Percentiles rank a stretch among this genome's conserved stretches.
Evolutionary conservation across 2,329 filamentous ascomycete genomes (phyloP).

Genomic region (Emergomyces pasteurianus): DNA sequence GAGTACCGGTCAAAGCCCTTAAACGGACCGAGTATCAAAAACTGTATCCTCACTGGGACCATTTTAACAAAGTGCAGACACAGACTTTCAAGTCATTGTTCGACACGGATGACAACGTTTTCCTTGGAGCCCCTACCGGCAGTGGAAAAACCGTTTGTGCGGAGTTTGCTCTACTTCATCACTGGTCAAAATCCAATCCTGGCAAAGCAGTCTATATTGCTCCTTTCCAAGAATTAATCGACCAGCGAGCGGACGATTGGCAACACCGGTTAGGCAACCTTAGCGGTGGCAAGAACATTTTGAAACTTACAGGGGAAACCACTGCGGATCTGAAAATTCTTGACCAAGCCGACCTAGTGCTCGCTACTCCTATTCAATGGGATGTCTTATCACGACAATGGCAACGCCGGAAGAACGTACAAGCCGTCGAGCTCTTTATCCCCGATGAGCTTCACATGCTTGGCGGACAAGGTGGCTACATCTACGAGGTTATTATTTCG

Average conservation of each 20-base stretch:
- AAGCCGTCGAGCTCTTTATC: slow-evolving; percentile 80
- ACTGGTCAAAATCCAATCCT: slow-evolving; percentile 62
- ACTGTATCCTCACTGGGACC: slow-evolving; percentile 70
- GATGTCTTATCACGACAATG: slow-evolving; percentile 91
- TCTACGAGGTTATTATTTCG: slow-evolving; percentile 95
- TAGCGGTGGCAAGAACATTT: slow-evolving; percentile 73
- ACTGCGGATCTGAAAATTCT: slow-evolving; percentile 81
- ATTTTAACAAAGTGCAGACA: slow-evolving; percentile 96
- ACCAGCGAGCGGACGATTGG: slow-evolving; percentile 75
- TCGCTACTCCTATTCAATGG: slow-evolving; percentile 92
- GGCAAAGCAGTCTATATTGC: slow-evolving; percentile 87
- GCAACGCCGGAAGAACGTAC: slow-evolving; percentile 92
- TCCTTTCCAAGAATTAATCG: slow-evolving; percentile 86
- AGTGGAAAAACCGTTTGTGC: slow-evolving; percentile 96
- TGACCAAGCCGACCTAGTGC: slow-evolving; percentile 73
- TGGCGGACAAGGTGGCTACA: slow-evolving; percentile 71
- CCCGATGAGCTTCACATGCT: slow-evolving; percentile 92
- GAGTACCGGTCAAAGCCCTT: slow-evolving; percentile 74
- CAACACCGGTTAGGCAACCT: slow-evolving; percentile 60
- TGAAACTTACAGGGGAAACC: slow-evolving; percentile 88
- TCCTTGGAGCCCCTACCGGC: slow-evolving; percentile 82
- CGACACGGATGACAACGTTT: slow-evolving; percentile 83
- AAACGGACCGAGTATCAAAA: slow-evolving; percentile 73
- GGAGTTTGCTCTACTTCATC: slow-evolving; percentile 79
- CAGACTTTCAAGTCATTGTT: slow-evolving; percentile 93